Percentiles rank a stretch among this genome's conserved stretches.
Conservation (phyloP, 2,329 filamentous ascomycete genomes). For the Tolypocladium inflatum region DNA sequence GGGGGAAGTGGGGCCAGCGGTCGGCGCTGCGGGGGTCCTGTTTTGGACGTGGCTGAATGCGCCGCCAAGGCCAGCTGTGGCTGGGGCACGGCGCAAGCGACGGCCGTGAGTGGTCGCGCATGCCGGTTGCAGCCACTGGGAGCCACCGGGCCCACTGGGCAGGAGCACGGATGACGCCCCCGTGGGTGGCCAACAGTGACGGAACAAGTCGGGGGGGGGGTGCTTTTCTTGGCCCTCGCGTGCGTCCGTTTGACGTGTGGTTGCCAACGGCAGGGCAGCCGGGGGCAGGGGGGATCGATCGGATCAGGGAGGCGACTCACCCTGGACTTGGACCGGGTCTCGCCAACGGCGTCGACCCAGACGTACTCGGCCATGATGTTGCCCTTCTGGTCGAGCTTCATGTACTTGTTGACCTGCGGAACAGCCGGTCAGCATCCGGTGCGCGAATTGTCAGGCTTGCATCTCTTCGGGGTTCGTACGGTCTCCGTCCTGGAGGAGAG, state of each 20-base stretch:
- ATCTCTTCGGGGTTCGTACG: slow-evolving; percentile 12
- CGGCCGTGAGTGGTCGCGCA: not conserved
- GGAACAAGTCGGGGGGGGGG: slow-evolving; percentile 8
- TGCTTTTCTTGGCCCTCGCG: not conserved
- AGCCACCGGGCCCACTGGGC: too few species aligned
- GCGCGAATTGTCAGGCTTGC: not conserved
- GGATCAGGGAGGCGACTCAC: slow-evolving; percentile 45
- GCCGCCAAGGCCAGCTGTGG: not conserved
- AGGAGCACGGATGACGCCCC: not conserved
- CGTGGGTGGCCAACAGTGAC: not conserved
- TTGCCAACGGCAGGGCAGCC: not conserved
- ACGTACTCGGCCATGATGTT: slow-evolving; percentile 89
- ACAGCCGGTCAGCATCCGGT: slow-evolving; percentile 3
- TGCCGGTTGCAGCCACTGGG: not conserved
- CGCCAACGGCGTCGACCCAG: slow-evolving; percentile 82
- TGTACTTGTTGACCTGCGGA: slow-evolving; percentile 78
- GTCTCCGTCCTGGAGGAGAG: slow-evolving; percentile 22
- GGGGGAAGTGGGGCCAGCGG: not conserved
- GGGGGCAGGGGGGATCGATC: not conserved
- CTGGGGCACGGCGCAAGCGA: not conserved
- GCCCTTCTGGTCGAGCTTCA: slow-evolving; percentile 82
- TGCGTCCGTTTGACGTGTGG: not conserved
- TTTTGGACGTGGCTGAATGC: not conserved
- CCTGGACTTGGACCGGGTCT: slow-evolving; percentile 89
- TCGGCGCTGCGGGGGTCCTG: not conserved